Evolutionary conservation across 1,284 basidiomycete species (phyloP), one percentile per base, ranked within the genome.

Genomic region (Apiotrichum sp.): DNA sequence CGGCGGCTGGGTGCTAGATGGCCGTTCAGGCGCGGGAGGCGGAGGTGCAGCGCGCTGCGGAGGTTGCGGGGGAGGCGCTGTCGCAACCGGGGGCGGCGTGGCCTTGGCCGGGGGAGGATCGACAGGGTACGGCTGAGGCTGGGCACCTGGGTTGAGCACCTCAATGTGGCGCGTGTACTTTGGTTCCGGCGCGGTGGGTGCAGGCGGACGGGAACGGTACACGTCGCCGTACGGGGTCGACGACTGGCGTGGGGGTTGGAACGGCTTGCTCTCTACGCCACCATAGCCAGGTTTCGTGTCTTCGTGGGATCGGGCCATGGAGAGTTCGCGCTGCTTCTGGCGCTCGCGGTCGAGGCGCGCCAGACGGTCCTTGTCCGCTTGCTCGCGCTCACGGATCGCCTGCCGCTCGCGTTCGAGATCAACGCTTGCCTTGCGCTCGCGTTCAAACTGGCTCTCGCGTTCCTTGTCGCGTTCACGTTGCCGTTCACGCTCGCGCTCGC

Each of bases 141-240:
- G 47, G 6, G 57, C 33, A 11, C 64, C 64, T 32, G 68, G 68
- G 54, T 70, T 67, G 51, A 70, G 58, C 3, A 68, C 68, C 50
- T 70, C 68, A 32, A 70, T 70, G 53, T 68, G 66, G 4, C 63
- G 55, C 1, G 62, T 58, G 54, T 60, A 61, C 48, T 62, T 63
- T 13, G 62, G 48, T 45, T 65, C 61, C 16, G 60, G 22, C n/a
- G 55, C 47, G 6, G 46, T 22, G 29, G 56, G 45, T 14, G 46
- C 40, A 9, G 40, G 10, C 16, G 50, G 31, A 8, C 50, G 50
- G 6, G 61, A 45, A 6, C 58, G 57, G 48, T 62, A 59, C 16
- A 59, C 39, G 53, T 62, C 61, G 34, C 36, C 29, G 22, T 59
- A 64, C n/a, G 53, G 38, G 7, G 50, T 50, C 40, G 58, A 59